phyloP scores from a whole-genome alignment of 495 filamentous ascomycete species.

The Penicillium bovifimosum region DNA sequence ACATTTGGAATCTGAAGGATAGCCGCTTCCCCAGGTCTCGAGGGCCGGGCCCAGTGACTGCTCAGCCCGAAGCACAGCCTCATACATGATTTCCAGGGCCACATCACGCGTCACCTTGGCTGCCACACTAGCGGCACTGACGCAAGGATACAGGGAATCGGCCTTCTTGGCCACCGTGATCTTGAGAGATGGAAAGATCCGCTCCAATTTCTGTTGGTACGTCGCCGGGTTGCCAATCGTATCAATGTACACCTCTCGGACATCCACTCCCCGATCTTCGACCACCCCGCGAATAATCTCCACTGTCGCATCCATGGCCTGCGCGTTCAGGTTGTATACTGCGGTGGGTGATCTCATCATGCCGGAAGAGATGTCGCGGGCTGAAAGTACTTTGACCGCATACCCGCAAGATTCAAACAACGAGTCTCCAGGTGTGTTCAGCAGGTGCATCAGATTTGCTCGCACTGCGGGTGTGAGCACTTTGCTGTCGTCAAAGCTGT shows the following conservation, averaged over 20 bases:
- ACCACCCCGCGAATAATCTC: slow-evolving; percentile 68
- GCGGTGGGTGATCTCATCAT: slow-evolving; percentile 64
- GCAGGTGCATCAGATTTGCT: slow-evolving; percentile 64
- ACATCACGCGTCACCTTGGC: slow-evolving; percentile 94
- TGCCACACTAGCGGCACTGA: slow-evolving; percentile 87
- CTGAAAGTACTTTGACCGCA: slow-evolving; percentile 74
- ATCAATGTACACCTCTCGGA: slow-evolving; percentile 89
- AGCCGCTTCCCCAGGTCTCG: slow-evolving; percentile 79
- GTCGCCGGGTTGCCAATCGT: slow-evolving; percentile 77
- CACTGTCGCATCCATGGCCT: slow-evolving; percentile 94
- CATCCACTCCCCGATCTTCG: slow-evolving; percentile 66
- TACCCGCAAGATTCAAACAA: slow-evolving; percentile 71
- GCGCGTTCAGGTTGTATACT: slow-evolving; percentile 92
- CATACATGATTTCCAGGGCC: slow-evolving; percentile 71
- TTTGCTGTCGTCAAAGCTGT: slow-evolving; percentile 92
- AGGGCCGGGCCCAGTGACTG: slow-evolving; percentile 8
- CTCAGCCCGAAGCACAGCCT: slow-evolving; percentile 33
- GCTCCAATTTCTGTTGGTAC: slow-evolving; percentile 80
- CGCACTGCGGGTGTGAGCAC: slow-evolving; percentile 70
- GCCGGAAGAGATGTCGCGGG: slow-evolving; percentile 72
- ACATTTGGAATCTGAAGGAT: slow-evolving; percentile 82
- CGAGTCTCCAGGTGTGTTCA: slow-evolving; percentile 62
- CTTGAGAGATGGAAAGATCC: slow-evolving; percentile 69
- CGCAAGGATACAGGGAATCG: slow-evolving; percentile 86
- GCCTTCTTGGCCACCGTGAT: slow-evolving; percentile 96